Percentiles rank a stretch among this genome's conserved stretches.
These are phyloP conservation scores for Entrophospora sp. DNA, from an alignment of 192 early-diverging fungal genomes.

Conservation along the genomic window DNA sequence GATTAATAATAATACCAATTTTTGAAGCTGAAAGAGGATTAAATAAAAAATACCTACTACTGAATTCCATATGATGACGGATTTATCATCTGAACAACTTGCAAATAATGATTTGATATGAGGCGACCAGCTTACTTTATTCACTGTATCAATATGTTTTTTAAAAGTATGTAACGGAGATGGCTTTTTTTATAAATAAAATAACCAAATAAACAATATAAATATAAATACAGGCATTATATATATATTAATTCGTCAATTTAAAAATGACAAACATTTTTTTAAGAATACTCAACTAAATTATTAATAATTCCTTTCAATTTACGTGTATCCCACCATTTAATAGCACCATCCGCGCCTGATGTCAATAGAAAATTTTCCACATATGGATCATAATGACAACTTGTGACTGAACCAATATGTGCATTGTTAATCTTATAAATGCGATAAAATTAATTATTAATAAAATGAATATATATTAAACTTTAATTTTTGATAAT, in stretches of 20 bases:
- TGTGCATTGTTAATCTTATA: neutral
- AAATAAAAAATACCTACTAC: neutral
- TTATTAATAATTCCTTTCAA: neutral
- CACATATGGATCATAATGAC: neutral
- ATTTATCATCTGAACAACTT: conserved; percentile 6
- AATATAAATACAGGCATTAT: no score
- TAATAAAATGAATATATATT: neutral
- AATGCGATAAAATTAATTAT: neutral
- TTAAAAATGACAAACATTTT: neutral
- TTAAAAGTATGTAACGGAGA: neutral
- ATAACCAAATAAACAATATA: no score
- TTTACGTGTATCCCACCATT: conserved; percentile 5
- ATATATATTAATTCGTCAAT: no score
- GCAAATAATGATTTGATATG: neutral
- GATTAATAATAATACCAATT: neutral
- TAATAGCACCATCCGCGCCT: neutral
- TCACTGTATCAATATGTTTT: neutral
- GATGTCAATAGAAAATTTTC: neutral
- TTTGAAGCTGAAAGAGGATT: no score
- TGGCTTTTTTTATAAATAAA: neutral
- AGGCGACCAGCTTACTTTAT: conserved; percentile 7
- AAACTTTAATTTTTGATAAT: neutral
- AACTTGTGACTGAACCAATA: neutral
- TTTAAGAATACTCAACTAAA: neutral
- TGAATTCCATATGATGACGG: conserved; percentile 1